Evolutionary conservation across 495 filamentous ascomycete species (phyloP).

Genomic region (Beverwykella pulmonaria): DNA sequence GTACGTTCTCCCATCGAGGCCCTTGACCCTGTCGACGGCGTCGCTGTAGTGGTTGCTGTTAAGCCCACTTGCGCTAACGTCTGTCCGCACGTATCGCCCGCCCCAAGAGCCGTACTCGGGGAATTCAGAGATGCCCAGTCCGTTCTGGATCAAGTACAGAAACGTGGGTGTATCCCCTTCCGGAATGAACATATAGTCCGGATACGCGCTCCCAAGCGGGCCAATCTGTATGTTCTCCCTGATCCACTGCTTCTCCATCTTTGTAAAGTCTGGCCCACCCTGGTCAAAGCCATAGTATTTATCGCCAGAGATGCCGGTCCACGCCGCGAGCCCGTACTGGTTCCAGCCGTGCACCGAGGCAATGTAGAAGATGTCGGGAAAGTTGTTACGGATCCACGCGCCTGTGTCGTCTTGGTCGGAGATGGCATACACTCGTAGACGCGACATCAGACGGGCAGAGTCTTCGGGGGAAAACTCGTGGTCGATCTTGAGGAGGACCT

Average conservation of each 20-base stretch:
- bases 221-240: conserved; percentile 53
- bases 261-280: conserved; percentile 51
- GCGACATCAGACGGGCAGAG: conserved; percentile 43
- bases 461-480: conserved; percentile 39
- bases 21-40: conserved; percentile 48
- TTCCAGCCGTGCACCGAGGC: conserved; percentile 53
- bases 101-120: conserved; percentile 56
- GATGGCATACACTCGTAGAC: conserved; percentile 53
- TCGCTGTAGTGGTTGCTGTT: conserved; percentile 48
- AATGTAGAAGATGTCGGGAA: conserved; percentile 54
- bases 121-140: conserved; percentile 49
- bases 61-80: conserved; percentile 30
- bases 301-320: conserved; percentile 54
- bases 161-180: conserved; percentile 56
- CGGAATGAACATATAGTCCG: conserved; percentile 49
- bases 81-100: conserved; percentile 47
- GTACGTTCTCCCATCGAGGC: conserved; percentile 45
- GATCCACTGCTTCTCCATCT: conserved; percentile 51
- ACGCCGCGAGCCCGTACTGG: conserved; percentile 53
- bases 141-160: conserved; percentile 54
- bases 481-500: conserved; percentile 47
- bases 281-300: conserved; percentile 50
- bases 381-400: conserved; percentile 52
- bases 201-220: conserved; percentile 48
- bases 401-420: conserved; percentile 57